These are phyloP conservation scores for Biscogniauxia sp. DNA, from an alignment of 2,329 filamentous ascomycete species.

Conservation along the genomic window DNA sequence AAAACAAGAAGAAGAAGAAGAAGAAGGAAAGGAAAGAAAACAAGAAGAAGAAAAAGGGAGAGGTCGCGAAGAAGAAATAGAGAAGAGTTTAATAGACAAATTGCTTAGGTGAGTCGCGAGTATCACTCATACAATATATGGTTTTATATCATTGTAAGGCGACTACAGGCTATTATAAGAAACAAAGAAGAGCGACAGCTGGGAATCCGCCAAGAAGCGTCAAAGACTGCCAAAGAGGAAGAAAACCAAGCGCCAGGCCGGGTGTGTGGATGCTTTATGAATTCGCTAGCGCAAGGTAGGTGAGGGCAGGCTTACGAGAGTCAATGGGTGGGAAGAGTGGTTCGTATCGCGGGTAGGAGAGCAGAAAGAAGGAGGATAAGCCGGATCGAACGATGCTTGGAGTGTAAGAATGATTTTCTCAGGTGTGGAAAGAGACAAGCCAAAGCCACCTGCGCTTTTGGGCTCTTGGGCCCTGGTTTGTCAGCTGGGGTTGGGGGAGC, in stretches of 20 bases:
- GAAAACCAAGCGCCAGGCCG: slow-evolving; percentile 22
- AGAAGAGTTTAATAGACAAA: background rate
- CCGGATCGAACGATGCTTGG: background rate
- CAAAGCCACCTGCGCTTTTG: background rate
- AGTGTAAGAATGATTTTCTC: background rate
- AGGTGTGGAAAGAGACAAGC: background rate
- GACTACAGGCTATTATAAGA: background rate
- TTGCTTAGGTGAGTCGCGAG: slow-evolving; percentile 6
- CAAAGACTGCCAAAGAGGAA: slow-evolving; percentile 4
- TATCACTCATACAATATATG: slow-evolving; percentile 14
- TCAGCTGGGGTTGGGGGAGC: background rate
- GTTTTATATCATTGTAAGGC: slow-evolving; percentile 19
- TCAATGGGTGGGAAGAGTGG: background rate
- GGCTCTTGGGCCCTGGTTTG: background rate
- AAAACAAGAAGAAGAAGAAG: background rate
- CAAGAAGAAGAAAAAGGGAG: background rate
- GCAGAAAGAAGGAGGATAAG: background rate
- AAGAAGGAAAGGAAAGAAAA: background rate
- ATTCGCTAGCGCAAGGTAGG: slow-evolving; percentile 3
- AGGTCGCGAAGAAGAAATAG: background rate
- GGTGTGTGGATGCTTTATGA: slow-evolving; percentile 13
- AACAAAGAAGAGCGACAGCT: slow-evolving; percentile 4
- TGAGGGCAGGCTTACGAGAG: background rate
- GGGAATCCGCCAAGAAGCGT: slow-evolving; percentile 1
- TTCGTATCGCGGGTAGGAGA: background rate